Evolutionary conservation across 805 yeast genomes (phyloP).

Genomic region (Saccharomyces eubayanus): DNA sequence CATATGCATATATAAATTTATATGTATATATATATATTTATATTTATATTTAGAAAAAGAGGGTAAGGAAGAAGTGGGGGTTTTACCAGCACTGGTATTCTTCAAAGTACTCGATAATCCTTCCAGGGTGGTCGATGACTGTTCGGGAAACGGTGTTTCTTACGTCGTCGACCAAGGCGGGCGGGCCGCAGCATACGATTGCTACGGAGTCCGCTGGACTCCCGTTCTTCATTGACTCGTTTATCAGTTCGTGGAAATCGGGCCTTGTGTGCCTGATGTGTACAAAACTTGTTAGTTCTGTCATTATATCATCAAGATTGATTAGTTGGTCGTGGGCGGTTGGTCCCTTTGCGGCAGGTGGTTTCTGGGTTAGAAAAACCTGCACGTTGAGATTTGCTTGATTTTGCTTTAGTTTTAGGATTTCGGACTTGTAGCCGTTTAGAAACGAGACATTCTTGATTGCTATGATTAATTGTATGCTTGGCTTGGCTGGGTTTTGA

Average conservation of each 20-base stretch:
- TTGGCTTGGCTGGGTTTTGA: constrained; percentile 1
- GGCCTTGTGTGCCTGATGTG: constrained; percentile 41
- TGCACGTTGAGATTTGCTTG: constrained; percentile 10
- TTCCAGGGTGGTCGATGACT: constrained; percentile 31
- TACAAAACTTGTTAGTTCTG: constrained; percentile 18
- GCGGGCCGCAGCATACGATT: constrained; percentile 57
- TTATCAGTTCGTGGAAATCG: constrained; percentile 34
- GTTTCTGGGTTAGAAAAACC: constrained; percentile 12
- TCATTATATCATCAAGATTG: neutral
- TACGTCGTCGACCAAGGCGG: constrained; percentile 46
- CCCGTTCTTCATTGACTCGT: constrained; percentile 15
- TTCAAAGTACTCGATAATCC: constrained; percentile 64
- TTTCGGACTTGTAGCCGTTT: constrained; percentile 12
- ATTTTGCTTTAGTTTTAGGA: constrained; percentile 8
- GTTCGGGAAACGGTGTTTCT: constrained; percentile 40
- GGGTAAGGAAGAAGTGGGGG: neutral
- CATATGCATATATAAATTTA: too few relatives aligned
- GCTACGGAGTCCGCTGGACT: constrained; percentile 35
- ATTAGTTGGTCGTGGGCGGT: neutral
- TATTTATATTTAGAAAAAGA: neutral
- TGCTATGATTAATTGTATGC: constrained; percentile 11
- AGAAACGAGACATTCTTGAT: constrained; percentile 14
- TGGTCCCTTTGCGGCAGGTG: neutral
- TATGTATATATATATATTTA: too few relatives aligned
- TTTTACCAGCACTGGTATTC: constrained; percentile 64